Percentiles rank a stretch among this genome's conserved stretches.
These are phyloP conservation scores for Neopestalotiopsis clavispora DNA, from an alignment of 2,329 filamentous ascomycete species.

Conservation along the genomic window DNA sequence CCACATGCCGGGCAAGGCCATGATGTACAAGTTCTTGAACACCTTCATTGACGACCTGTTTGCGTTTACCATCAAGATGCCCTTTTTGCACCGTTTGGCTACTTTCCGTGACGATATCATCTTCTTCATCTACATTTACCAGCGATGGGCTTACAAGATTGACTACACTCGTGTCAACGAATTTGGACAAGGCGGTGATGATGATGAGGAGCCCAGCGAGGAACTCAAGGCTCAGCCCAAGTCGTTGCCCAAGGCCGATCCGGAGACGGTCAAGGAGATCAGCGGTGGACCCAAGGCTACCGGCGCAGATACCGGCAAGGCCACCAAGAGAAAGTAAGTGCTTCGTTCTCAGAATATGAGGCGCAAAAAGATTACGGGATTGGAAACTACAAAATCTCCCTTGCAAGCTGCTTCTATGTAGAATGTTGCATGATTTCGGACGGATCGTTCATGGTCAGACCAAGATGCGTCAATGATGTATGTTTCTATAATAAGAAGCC, in stretches of 20 bases:
- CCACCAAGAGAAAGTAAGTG: conserved; percentile 53
- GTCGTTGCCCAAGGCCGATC: conserved; percentile 32
- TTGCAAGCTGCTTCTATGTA: neutral
- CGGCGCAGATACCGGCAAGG: conserved; percentile 54
- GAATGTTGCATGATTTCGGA: neutral
- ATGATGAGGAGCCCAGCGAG: conserved; percentile 76
- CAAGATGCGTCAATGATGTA: neutral
- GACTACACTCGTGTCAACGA: conserved; percentile 95
- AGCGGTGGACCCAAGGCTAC: conserved; percentile 50
- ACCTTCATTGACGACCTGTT: conserved; percentile 99
- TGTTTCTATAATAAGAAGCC: neutral
- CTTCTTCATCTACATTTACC: conserved; percentile 97
- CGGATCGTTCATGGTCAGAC: neutral
- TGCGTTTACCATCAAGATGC: conserved; percentile 99
- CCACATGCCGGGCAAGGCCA: conserved; percentile 94
- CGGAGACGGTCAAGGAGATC: conserved; percentile 32
- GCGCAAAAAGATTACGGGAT: neutral
- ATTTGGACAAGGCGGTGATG: conserved; percentile 98
- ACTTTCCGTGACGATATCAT: conserved; percentile 95
- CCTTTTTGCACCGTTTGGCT: conserved; percentile 86
- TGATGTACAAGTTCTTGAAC: conserved; percentile 98
- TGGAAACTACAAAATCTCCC: neutral
- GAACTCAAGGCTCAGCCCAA: conserved; percentile 44
- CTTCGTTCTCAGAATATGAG: neutral
- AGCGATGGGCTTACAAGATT: conserved; percentile 88